A percentile compares a stretch with the other conserved stretches of the same genome.
These are phyloP conservation scores for Paecilomyces formosus DNA, from an alignment of 2,329 filamentous ascomycete genomes.

Conservation along the genomic window DNA sequence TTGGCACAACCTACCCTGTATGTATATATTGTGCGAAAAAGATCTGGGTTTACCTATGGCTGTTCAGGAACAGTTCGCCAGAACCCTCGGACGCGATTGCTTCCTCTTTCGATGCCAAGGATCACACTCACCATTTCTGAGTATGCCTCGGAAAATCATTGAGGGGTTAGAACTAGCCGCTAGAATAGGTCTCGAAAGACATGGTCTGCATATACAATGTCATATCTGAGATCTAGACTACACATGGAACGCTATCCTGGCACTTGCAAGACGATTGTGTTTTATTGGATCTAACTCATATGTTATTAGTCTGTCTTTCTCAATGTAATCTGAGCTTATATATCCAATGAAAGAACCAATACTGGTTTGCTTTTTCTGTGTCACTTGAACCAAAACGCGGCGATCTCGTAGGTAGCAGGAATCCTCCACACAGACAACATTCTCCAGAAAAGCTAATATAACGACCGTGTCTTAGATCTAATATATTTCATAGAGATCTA, in stretches of 20 bases:
- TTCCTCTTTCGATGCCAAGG: constrained; percentile 15
- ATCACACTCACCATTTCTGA: constrained; percentile 31
- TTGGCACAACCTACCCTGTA: constrained; percentile 21
- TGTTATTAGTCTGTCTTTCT: not conserved
- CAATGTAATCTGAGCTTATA: not conserved
- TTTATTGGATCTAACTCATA: not conserved
- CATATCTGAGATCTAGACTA: not conserved
- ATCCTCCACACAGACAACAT: no score
- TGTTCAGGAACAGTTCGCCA: not conserved
- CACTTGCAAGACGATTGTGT: not conserved
- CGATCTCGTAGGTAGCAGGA: no score
- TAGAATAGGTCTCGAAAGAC: not conserved
- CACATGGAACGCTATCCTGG: constrained; percentile 14
- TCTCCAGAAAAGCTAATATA: no score
- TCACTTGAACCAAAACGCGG: no score
- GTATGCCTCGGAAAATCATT: constrained; percentile 20
- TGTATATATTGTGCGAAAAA: constrained; percentile 24
- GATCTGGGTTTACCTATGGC: constrained; percentile 14
- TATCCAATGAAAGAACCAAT: no score
- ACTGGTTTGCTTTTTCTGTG: no score
- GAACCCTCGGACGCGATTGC: not conserved
- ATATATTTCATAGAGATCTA: not conserved
- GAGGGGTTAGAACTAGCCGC: constrained; percentile 22
- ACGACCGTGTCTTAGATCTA: no score
- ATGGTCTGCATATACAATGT: not conserved